These are phyloP conservation scores for Malus hybrid DNA, from an alignment of 331 rosid genomes.

Conservation along the genomic window DNA sequence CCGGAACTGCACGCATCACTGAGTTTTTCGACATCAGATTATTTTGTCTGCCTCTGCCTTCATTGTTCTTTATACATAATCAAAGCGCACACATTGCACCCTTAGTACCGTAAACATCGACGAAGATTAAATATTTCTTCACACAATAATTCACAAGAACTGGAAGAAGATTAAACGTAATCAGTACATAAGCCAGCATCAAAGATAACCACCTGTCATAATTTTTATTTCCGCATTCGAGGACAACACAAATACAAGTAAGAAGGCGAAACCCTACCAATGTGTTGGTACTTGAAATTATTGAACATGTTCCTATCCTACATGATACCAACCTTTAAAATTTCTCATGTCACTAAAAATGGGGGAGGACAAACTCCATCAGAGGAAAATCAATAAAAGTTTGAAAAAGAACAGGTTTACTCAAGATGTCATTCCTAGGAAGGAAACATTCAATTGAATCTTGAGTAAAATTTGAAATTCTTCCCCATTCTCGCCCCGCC, in stretches of 20 bases:
- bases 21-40: not conserved
- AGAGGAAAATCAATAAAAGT: constrained; percentile 26
- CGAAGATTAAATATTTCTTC: not conserved
- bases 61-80: no score
- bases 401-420: constrained; percentile 14
- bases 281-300: constrained; percentile 57
- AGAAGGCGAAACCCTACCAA: constrained; percentile 42
- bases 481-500: constrained; percentile 38
- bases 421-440: constrained; percentile 26
- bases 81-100: not conserved
- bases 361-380: constrained; percentile 39
- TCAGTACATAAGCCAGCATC: constrained; percentile 29
- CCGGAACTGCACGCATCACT: not conserved
- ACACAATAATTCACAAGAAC: not conserved
- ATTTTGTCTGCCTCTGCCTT: no score
- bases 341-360: constrained; percentile 48
- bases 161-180: constrained; percentile 17
- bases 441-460: constrained; percentile 44
- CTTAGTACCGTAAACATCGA: no score
- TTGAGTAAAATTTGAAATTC: constrained; percentile 41
- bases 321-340: constrained; percentile 45
- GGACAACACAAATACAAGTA: constrained; percentile 25
- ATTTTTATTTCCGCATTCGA: constrained; percentile 39
- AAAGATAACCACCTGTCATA: constrained; percentile 27
- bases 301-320: constrained; percentile 60